Percentiles rank a stretch among this genome's conserved stretches.
Conservation (phyloP, 139 green algal genomes). For the Chlamydomonas schloesseri region DNA sequence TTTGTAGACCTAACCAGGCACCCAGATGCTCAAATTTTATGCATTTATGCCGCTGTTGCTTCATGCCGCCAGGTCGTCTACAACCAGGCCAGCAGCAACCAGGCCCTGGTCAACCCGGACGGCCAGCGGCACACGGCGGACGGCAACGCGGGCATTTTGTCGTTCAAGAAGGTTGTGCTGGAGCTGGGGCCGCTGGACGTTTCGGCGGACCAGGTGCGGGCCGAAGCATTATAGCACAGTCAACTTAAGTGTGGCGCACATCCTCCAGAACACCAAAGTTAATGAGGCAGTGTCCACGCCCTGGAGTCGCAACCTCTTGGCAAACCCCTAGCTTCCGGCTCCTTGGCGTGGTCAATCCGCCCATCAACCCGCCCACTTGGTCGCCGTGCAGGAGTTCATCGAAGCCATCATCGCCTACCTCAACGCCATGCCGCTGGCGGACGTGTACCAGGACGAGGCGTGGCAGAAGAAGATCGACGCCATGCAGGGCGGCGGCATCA, state of each 20-base stretch:
- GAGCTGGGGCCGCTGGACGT: conserved; percentile 67
- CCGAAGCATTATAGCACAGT: too few species aligned
- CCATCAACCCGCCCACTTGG: too few species aligned
- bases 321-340: too few species aligned
- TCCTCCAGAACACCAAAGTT: too few species aligned
- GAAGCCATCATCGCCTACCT: conserved; percentile 82
- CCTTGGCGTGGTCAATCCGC: too few species aligned
- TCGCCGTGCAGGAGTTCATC: conserved; percentile 82
- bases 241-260: too few species aligned
- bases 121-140: neutral
- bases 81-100: conserved; percentile 45
- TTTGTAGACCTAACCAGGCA: too few species aligned
- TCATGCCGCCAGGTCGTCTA: conserved; percentile 1
- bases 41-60: neutral
- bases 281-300: too few species aligned
- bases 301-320: too few species aligned
- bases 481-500: conserved; percentile 49
- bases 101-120: neutral
- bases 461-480: conserved; percentile 72
- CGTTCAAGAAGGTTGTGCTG: conserved; percentile 82
- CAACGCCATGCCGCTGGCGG: conserved; percentile 73
- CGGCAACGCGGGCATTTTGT: conserved; percentile 70
- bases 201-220: conserved; percentile 62
- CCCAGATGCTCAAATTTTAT: too few species aligned
- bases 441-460: conserved; percentile 79